A percentile compares a stretch with the other conserved stretches of the same genome.
These are phyloP conservation scores for Myxozyma kluyveri DNA, from an alignment of 805 yeast genomes.

Conservation along the genomic window DNA sequence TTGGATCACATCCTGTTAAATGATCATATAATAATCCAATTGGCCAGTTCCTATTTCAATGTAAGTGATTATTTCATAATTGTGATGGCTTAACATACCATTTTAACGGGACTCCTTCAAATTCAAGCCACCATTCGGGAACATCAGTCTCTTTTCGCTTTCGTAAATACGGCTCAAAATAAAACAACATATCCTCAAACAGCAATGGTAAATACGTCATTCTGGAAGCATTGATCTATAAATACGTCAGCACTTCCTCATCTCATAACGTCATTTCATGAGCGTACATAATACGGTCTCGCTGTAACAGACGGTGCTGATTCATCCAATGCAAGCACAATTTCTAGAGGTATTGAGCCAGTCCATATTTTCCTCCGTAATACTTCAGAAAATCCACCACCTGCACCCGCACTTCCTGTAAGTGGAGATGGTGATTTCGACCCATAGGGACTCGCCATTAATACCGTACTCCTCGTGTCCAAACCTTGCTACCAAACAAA, in stretches of 20 bases:
- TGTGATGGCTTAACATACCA: conserved; percentile 50
- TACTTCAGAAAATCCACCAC: background rate
- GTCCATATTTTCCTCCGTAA: conserved; percentile 31
- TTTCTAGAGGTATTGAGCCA: conserved; percentile 34
- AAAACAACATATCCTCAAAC: conserved; percentile 28
- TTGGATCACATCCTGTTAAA: conserved; percentile 43
- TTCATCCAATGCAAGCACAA: conserved; percentile 32
- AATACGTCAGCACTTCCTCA: background rate
- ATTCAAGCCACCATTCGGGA: conserved; percentile 62
- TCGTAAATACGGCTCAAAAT: conserved; percentile 32
- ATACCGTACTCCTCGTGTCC: no score
- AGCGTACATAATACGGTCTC: conserved; percentile 26
- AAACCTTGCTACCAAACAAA: no score
- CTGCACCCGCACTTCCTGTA: background rate
- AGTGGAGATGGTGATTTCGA: background rate
- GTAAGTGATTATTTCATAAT: background rate
- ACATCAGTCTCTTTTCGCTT: conserved; percentile 30
- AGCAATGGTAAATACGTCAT: conserved; percentile 34
- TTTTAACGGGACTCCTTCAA: conserved; percentile 58
- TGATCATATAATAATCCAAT: conserved; percentile 65
- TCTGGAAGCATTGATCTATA: conserved; percentile 26
- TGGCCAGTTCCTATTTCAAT: conserved; percentile 52
- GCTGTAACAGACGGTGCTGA: conserved; percentile 13
- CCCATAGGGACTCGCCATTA: no score
- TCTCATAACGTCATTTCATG: background rate